Conservation (phyloP, 805 yeast genomes). For the Tetrapisispora fleetii region DNA sequence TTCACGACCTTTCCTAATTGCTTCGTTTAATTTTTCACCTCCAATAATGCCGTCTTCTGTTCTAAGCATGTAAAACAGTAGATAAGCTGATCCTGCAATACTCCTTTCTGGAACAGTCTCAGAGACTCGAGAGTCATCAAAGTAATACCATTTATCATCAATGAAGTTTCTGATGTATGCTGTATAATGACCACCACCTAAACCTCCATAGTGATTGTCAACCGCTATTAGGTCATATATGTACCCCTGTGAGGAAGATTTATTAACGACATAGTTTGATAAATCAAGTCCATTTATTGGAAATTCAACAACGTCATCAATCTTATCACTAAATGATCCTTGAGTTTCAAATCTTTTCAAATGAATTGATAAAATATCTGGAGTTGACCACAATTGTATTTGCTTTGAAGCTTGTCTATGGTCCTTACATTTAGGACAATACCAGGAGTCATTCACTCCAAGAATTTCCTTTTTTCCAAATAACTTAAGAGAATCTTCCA, state of each 20-base stretch:
- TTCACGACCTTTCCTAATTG: constrained; percentile 36
- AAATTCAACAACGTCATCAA: constrained; percentile 73
- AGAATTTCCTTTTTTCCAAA: constrained; percentile 78
- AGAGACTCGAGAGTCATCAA: constrained; percentile 72
- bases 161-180: constrained; percentile 74
- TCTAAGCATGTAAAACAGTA: constrained; percentile 67
- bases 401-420: constrained; percentile 87
- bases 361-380: constrained; percentile 84
- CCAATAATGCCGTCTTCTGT: constrained; percentile 32
- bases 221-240: constrained; percentile 84
- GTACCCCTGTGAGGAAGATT: constrained; percentile 14
- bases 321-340: constrained; percentile 78
- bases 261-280: constrained; percentile 42
- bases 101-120: constrained; percentile 49
- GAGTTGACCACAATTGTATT: constrained; percentile 83
- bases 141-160: constrained; percentile 79
- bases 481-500: constrained; percentile 63
- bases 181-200: constrained; percentile 97
- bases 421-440: constrained; percentile 80
- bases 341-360: constrained; percentile 83
- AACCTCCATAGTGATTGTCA: constrained; percentile 91
- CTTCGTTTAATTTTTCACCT: constrained; percentile 34
- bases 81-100: constrained; percentile 72
- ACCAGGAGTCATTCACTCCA: constrained; percentile 88
- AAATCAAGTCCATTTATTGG: constrained; percentile 79